Evolutionary conservation across 1,139 yeast genomes (phyloP).

Genomic region (Candida buenavistaensis): DNA sequence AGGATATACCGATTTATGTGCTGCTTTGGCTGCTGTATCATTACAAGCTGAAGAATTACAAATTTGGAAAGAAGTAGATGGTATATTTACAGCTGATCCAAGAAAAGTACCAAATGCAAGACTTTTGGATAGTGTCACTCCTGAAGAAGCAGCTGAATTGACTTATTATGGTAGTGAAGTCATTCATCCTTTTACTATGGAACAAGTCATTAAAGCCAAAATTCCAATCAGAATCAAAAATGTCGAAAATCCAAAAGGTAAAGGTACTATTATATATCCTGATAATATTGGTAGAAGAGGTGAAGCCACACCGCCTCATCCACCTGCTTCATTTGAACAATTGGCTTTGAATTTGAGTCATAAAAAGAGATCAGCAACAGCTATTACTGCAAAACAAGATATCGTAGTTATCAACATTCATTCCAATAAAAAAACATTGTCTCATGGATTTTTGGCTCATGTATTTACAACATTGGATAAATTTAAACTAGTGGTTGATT

Average conservation of each 20-base stretch:
- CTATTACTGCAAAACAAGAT: conserved; percentile 92
- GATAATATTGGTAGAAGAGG: conserved; percentile 84
- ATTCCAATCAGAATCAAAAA: conserved; percentile 96
- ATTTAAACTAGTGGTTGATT: conserved; percentile 85
- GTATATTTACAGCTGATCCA: conserved; percentile 98
- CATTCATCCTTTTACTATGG: conserved; percentile 98
- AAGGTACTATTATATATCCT: conserved; percentile 92
- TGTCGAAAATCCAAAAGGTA: conserved; percentile 88
- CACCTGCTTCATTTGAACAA: conserved; percentile 73
- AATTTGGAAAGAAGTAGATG: conserved; percentile 98
- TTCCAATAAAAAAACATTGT: conserved; percentile 86
- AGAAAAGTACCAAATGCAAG: conserved; percentile 91
- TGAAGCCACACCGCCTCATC: conserved; percentile 90
- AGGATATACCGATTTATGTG: conserved; percentile 96
- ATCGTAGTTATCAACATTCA: conserved; percentile 91
- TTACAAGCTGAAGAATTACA: conserved; percentile 89
- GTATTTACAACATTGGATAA: conserved; percentile 85
- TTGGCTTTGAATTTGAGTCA: conserved; percentile 44
- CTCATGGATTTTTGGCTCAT: conserved; percentile 93
- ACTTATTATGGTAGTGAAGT: conserved; percentile 98
- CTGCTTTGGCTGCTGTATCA: conserved; percentile 95
- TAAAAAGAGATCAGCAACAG: conserved; percentile 84
- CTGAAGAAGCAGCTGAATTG: conserved; percentile 97
- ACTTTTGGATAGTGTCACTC: conserved; percentile 82
- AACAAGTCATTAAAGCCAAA: conserved; percentile 93